These are phyloP conservation scores for Salvia sclarea DNA, from an alignment of 305 asterid genomes.

Conservation along the genomic window DNA sequence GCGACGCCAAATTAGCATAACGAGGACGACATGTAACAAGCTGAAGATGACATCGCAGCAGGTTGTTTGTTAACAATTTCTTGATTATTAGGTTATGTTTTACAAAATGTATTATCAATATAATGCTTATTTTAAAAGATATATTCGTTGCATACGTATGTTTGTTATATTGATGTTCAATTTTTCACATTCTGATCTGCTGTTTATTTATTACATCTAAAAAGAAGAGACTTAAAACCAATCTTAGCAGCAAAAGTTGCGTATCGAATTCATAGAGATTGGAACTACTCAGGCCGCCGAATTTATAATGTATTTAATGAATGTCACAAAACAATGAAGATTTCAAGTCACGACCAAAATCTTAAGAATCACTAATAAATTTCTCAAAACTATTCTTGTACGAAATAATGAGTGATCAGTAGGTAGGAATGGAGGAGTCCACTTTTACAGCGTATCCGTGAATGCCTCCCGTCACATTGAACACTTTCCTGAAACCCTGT, in stretches of 20 bases:
- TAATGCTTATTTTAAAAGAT: not conserved
- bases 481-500: conserved; percentile 85
- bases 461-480: conserved; percentile 85
- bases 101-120: not conserved
- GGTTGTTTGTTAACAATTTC: too few species aligned
- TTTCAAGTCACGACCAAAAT: not conserved
- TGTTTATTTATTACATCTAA: too few species aligned
- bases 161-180: too few species aligned
- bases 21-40: conserved; percentile 66
- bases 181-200: not conserved
- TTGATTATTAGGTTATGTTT: not conserved
- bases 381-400: too few species aligned
- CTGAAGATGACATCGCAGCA: not conserved
- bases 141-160: too few species aligned
- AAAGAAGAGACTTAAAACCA: too few species aligned
- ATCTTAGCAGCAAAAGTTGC: too few species aligned
- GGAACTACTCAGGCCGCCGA: too few species aligned
- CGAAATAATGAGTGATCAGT: conserved; percentile 33
- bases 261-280: too few species aligned
- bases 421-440: conserved; percentile 82
- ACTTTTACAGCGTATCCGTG: conserved; percentile 73
- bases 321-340: not conserved
- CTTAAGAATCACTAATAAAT: not conserved
- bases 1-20: conserved; percentile 69
- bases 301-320: not conserved